Evolutionary conservation across 2,329 filamentous ascomycete genomes (phyloP).

Genomic region (Aspergillus phoenicis): DNA sequence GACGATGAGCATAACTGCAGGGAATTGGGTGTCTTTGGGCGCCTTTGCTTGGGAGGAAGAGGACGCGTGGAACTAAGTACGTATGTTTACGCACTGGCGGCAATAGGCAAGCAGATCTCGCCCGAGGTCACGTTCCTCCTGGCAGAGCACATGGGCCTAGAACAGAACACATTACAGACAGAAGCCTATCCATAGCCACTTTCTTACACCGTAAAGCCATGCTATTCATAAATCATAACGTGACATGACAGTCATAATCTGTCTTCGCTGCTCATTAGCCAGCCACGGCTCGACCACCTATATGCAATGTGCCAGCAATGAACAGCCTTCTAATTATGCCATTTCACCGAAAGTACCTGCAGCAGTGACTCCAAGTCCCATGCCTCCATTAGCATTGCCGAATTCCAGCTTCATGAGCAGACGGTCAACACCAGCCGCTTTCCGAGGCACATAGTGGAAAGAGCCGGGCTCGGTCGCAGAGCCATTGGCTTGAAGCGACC

Average conservation of each 20-base stretch:
- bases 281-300: neutral
- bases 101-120: neutral
- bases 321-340: neutral
- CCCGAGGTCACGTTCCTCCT: neutral
- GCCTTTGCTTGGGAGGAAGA: too few relatives aligned
- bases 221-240: slow-evolving; percentile 1
- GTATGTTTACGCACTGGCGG: neutral
- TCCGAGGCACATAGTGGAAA: slow-evolving; percentile 65
- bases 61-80: neutral
- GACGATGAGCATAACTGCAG: neutral
- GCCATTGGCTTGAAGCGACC: slow-evolving; percentile 30
- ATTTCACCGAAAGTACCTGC: neutral
- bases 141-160: neutral
- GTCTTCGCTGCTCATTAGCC: neutral
- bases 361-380: neutral
- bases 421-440: slow-evolving; percentile 78
- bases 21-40: too few relatives aligned
- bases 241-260: slow-evolving; percentile 1
- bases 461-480: slow-evolving; percentile 18
- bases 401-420: slow-evolving; percentile 89
- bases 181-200: neutral
- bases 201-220: neutral
- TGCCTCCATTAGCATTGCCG: slow-evolving; percentile 29
- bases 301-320: neutral
- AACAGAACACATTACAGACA: neutral